phyloP scores from a whole-genome alignment of 495 filamentous ascomycete species.

The Cercophora samala region DNA sequence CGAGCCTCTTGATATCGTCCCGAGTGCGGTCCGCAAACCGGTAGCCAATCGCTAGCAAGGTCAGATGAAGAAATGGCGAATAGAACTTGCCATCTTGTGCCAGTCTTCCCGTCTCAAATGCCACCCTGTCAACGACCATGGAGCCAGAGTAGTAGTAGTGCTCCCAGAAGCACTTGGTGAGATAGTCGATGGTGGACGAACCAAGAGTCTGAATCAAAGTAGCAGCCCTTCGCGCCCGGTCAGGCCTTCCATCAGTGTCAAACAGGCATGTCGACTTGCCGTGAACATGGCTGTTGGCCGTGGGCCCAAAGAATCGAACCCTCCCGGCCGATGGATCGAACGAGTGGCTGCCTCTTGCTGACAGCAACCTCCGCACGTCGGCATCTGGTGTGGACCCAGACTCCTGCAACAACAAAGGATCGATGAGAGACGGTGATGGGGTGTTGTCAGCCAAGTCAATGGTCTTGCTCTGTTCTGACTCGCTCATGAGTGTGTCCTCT shows the following conservation, averaged over 20 bases:
- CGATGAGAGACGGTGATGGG: slow-evolving; percentile 21
- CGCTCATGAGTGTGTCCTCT: slow-evolving; percentile 26
- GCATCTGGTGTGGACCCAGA: slow-evolving; percentile 38
- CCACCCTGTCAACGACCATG: slow-evolving; percentile 46
- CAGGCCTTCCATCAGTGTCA: slow-evolving; percentile 25
- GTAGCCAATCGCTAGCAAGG: slow-evolving; percentile 51
- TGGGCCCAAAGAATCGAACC: slow-evolving; percentile 48
- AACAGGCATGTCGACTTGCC: slow-evolving; percentile 21
- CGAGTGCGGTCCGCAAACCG: slow-evolving; percentile 46
- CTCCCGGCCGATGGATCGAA: slow-evolving; percentile 45
- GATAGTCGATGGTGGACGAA: slow-evolving; percentile 47
- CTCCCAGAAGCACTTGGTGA: slow-evolving; percentile 52
- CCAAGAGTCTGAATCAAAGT: slow-evolving; percentile 43
- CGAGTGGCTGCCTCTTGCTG: slow-evolving; percentile 40
- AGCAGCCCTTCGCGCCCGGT: slow-evolving; percentile 44
- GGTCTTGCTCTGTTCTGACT: slow-evolving; percentile 17
- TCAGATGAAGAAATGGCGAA: slow-evolving; percentile 50
- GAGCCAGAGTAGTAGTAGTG: slow-evolving; percentile 44
- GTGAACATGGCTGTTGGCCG: slow-evolving; percentile 40
- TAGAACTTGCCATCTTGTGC: slow-evolving; percentile 45
- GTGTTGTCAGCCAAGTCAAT: slow-evolving; percentile 5
- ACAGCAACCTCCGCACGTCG: slow-evolving; percentile 42
- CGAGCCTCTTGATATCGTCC: slow-evolving; percentile 47
- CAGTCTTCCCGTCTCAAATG: slow-evolving; percentile 50
- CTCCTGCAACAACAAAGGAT: slow-evolving; percentile 32